Evolutionary conservation across 108 stramenopile species (phyloP).

Genomic region (Cyclotella choctawhatcheeana): DNA sequence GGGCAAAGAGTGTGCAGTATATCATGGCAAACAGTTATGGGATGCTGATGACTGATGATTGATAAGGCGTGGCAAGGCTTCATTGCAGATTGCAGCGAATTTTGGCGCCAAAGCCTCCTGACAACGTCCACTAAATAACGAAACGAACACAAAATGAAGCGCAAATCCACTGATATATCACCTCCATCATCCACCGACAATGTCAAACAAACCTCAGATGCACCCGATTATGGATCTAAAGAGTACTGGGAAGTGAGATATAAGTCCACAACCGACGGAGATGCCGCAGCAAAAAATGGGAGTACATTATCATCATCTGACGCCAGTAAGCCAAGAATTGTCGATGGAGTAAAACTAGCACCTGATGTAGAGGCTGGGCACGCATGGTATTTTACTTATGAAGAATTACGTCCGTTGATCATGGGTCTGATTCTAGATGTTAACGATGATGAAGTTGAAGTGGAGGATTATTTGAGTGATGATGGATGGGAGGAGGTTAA

Average conservation of each 20-base stretch:
- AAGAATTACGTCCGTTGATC: constrained; percentile 75
- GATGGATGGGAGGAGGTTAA: constrained; percentile 53
- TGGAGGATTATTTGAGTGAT: constrained; percentile 10
- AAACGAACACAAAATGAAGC: too few species aligned
- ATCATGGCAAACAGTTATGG: too few species aligned
- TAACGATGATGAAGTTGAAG: constrained; percentile 11
- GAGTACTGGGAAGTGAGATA: constrained; percentile 1
- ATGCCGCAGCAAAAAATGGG: too few species aligned
- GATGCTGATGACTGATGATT: neutral
- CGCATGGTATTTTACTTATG: constrained; percentile 85
- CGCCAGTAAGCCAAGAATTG: too few species aligned
- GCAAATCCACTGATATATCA: too few species aligned
- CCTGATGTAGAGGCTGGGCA: constrained; percentile 64
- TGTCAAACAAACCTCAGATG: too few species aligned
- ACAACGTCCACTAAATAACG: too few species aligned
- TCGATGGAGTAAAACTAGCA: constrained; percentile 31
- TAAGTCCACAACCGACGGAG: neutral
- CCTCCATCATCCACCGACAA: too few species aligned
- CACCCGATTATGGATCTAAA: constrained; percentile 13
- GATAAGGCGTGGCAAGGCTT: too few species aligned
- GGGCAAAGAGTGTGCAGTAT: neutral
- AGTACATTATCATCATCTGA: too few species aligned
- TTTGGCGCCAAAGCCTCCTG: too few species aligned
- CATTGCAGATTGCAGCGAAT: too few species aligned
- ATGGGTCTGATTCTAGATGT: constrained; percentile 74